Percentiles rank a stretch among this genome's conserved stretches.
These are phyloP conservation scores for Triadica sebifera DNA, from an alignment of 345 rosid genomes.

Conservation along the genomic window DNA sequence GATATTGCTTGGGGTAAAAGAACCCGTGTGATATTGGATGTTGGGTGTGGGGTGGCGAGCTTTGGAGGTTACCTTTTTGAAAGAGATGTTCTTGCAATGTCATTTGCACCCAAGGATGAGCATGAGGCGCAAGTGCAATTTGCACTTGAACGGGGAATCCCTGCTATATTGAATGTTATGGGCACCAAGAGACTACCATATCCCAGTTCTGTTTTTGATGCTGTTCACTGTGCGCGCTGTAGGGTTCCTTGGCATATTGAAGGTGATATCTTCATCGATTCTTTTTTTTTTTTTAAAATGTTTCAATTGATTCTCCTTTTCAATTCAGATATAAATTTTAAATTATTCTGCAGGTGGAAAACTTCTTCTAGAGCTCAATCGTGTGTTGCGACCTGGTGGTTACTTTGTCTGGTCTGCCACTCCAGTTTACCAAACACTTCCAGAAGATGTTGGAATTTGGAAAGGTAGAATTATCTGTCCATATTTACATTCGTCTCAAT, in stretches of 20 bases:
- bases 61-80: slow-evolving; percentile 95
- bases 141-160: slow-evolving; percentile 97
- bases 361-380: slow-evolving; percentile 86
- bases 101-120: slow-evolving; percentile 97
- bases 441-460: slow-evolving; percentile 88
- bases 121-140: slow-evolving; percentile 98
- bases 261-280: slow-evolving; percentile 21
- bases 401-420: slow-evolving; percentile 97
- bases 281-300: neutral
- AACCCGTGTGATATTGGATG: slow-evolving; percentile 82
- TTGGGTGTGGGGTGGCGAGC: slow-evolving; percentile 99
- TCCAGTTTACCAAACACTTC: slow-evolving; percentile 79
- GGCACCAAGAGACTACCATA: slow-evolving; percentile 91
- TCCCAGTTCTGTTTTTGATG: slow-evolving; percentile 77
- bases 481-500: neutral
- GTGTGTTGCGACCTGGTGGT: slow-evolving; percentile 83
- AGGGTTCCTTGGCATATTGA: slow-evolving; percentile 99
- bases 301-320: neutral
- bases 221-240: slow-evolving; percentile 95
- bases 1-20: slow-evolving; percentile 84
- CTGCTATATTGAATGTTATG: slow-evolving; percentile 95
- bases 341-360: slow-evolving; percentile 61
- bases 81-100: slow-evolving; percentile 80
- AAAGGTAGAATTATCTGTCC: slow-evolving; percentile 44
- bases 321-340: slow-evolving; percentile 16